phyloP scores from a whole-genome alignment of 257 asterid species.

The Oldenlandia corymbosa region DNA sequence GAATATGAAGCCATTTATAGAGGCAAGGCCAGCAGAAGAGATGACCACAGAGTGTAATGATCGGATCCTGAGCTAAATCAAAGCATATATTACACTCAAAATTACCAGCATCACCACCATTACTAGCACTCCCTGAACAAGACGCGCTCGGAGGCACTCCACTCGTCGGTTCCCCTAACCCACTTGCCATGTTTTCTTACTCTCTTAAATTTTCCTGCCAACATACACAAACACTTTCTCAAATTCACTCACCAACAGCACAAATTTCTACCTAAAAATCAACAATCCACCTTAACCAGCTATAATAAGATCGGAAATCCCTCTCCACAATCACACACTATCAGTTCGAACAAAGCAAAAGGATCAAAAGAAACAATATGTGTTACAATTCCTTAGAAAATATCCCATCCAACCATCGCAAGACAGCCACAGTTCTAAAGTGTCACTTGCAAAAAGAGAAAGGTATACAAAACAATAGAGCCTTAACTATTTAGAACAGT shows the following conservation, averaged over 20 bases:
- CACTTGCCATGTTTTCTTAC: constrained; percentile 37
- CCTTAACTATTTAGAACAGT: neutral
- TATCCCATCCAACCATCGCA: neutral
- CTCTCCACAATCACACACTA: neutral
- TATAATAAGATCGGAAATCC: neutral
- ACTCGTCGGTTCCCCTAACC: constrained; percentile 53
- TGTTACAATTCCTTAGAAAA: neutral
- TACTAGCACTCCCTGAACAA: constrained; percentile 28
- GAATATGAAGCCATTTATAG: constrained; percentile 57
- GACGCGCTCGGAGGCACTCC: constrained; percentile 42
- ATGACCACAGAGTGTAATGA: constrained; percentile 65
- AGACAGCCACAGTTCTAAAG: neutral
- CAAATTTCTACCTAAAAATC: neutral
- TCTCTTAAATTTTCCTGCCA: constrained; percentile 12
- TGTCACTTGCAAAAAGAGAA: neutral
- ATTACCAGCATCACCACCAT: constrained; percentile 48
- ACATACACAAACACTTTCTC: neutral
- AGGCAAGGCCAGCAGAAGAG: constrained; percentile 78
- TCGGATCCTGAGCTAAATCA: constrained; percentile 67
- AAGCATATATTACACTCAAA: constrained; percentile 70
- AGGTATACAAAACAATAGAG: neutral
- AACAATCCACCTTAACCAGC: neutral
- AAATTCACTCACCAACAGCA: neutral
- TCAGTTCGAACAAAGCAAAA: neutral
- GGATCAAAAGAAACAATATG: neutral